Conservation (phyloP, 2,329 filamentous ascomycete species). For the Talaromyces islandicus region DNA sequence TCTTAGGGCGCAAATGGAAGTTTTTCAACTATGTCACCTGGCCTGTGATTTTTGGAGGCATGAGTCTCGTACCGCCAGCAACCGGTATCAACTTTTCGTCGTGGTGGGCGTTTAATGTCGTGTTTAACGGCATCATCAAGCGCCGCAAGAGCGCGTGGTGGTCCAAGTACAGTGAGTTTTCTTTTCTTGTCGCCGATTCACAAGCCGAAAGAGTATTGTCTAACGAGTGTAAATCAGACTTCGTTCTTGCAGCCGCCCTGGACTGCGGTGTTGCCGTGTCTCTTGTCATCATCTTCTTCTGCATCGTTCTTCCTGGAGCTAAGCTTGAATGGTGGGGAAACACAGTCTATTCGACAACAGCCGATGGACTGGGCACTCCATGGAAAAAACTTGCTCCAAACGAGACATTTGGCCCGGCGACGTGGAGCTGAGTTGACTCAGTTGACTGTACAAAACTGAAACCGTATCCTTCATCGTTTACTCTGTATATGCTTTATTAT, state of each 20-base stretch:
- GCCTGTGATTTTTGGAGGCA: constrained; percentile 63
- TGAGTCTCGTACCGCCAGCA: constrained; percentile 60
- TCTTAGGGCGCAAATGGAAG: constrained; percentile 55
- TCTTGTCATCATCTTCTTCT: constrained; percentile 41
- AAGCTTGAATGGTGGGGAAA: constrained; percentile 40
- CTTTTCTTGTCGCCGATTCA: not conserved
- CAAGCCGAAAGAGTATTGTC: not conserved
- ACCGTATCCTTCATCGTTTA: not conserved
- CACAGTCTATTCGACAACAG: constrained; percentile 29
- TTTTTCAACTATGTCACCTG: constrained; percentile 60
- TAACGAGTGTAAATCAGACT: constrained; percentile 20
- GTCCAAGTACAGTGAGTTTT: constrained; percentile 40
- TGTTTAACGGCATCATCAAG: constrained; percentile 43
- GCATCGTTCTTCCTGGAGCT: constrained; percentile 36
- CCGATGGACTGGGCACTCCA: constrained; percentile 36
- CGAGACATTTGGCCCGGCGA: constrained; percentile 10
- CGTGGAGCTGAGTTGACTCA: constrained; percentile 1
- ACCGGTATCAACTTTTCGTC: constrained; percentile 65
- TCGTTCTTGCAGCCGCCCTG: constrained; percentile 39
- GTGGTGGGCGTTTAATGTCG: constrained; percentile 51
- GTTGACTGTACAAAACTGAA: not conserved
- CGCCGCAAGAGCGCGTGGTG: constrained; percentile 42
- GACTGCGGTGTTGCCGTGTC: constrained; percentile 39
- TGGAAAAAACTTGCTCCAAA: constrained; percentile 15
- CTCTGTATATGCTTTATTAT: not conserved